These are phyloP conservation scores for Trichoderma guizhouense DNA, from an alignment of 2,329 filamentous ascomycete genomes.

Conservation along the genomic window DNA sequence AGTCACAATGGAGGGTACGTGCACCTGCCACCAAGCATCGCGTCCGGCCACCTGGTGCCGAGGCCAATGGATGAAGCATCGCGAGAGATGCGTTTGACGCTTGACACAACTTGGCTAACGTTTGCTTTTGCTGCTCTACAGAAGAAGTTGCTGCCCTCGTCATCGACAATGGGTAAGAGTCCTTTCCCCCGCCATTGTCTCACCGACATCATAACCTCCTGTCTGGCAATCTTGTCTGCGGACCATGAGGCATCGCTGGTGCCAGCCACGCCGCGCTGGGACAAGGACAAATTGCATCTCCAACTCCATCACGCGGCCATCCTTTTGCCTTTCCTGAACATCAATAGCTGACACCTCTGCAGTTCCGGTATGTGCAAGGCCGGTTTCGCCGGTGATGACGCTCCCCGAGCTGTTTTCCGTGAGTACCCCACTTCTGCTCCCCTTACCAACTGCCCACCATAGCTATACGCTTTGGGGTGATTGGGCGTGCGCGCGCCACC, in stretches of 20 bases:
- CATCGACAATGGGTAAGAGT: constrained; percentile 99
- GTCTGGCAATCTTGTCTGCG: background rate
- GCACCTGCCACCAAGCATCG: constrained; percentile 19
- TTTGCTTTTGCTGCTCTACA: constrained; percentile 46
- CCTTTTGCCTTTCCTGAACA: background rate
- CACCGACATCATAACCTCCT: constrained; percentile 32
- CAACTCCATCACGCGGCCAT: background rate
- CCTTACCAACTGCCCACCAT: constrained; percentile 17
- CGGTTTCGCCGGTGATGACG: constrained; percentile 99
- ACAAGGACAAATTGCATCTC: background rate
- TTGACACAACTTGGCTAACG: constrained; percentile 38
- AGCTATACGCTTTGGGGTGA: constrained; percentile 19
- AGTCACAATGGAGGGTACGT: constrained; percentile 56
- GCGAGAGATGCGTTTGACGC: constrained; percentile 8
- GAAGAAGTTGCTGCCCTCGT: constrained; percentile 99
- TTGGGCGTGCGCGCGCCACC: constrained; percentile 17
- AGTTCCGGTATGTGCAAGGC: constrained; percentile 99
- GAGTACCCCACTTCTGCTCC: constrained; percentile 55
- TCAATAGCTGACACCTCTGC: constrained; percentile 27
- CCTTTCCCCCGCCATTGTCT: constrained; percentile 38
- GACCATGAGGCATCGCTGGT: background rate
- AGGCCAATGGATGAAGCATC: background rate
- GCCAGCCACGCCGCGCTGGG: constrained; percentile 6
- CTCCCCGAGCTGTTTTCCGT: constrained; percentile 99
- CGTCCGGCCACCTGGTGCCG: constrained; percentile 9